phyloP scores from a whole-genome alignment of 2,329 filamentous ascomycete genomes.

The Trichoderma koningiopsis region DNA sequence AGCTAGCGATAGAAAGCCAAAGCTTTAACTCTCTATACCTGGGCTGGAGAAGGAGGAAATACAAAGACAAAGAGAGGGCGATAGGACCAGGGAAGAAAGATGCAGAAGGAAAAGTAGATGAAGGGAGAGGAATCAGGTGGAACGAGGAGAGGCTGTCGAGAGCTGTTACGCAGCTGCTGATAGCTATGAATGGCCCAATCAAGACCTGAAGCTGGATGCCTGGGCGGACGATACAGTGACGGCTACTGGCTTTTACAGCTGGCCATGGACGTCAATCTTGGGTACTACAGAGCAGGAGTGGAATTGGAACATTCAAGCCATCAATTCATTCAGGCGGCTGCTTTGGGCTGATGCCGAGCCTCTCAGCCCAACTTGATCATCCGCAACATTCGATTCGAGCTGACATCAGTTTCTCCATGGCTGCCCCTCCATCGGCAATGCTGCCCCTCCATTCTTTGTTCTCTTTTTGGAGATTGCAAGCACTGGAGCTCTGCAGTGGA shows the following conservation, averaged over 20 bases:
- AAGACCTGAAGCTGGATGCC: not conserved
- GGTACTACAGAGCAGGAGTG: not conserved
- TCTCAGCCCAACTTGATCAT: not conserved
- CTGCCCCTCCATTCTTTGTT: not conserved
- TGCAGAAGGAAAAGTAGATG: not conserved
- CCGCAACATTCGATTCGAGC: not conserved
- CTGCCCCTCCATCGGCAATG: conserved; percentile 8
- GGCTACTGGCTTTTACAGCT: not conserved
- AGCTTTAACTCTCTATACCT: not conserved
- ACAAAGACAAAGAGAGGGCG: not conserved
- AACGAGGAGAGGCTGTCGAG: not conserved
- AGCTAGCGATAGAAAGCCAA: not conserved
- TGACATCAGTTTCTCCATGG: not conserved
- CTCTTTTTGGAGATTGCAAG: not conserved
- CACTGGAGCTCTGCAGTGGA: not conserved
- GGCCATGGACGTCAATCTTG: not conserved
- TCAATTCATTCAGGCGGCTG: not conserved
- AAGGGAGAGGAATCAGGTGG: not conserved
- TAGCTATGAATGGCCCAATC: not conserved
- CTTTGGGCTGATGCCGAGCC: not conserved
- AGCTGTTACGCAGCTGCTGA: not conserved
- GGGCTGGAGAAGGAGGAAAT: not conserved
- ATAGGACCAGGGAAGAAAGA: not conserved
- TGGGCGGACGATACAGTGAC: not conserved
- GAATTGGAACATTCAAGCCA: not conserved